Evolutionary conservation across 768 basidiomycete species (phyloP), one percentile per base, ranked within the genome.

Genomic region (Termitomyces sp.): DNA sequence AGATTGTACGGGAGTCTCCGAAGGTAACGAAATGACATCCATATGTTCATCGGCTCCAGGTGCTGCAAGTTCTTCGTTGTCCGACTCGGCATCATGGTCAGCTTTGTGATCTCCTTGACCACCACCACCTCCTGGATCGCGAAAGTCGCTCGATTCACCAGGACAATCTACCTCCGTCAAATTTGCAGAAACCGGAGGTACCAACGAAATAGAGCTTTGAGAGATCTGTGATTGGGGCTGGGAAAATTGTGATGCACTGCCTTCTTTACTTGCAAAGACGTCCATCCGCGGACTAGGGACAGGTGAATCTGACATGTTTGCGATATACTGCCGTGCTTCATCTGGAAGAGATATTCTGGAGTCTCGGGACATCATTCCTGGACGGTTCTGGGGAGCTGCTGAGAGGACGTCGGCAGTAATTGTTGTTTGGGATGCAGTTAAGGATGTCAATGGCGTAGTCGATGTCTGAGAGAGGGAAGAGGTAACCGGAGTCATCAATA

Each of bases 331-430:
- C 61, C 77, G 82, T 16, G 90, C 86, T 68, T 92, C 91, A 55
- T 91, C 88, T 1, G 90, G 87, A 37, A 91, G 76, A 34, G 86
- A 83, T 51, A 87, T 81, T 24, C 81, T 79, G 9, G 88, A 90
- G 51, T 86, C 86, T 55, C 86, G 81, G n/a, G 82, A 81, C 18
- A 75, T 62, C 5, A 66, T 52, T 42, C 72, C 67, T n/a, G 69
- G 68, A 22, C 70, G 69, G 59, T 66, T 66, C 65, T 75, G 75
- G 29, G 64, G 58, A 6, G 73, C 64, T 2, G 72, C 64, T 10
- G 74, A 68, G 0, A 77, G 70, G 62, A 75, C 65, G 64, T 53
- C 57, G 58, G 66, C 56, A 57, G 63, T 44, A 60, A 58, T 61
- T 64, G 56, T 51, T 41, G 56, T 51, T 47, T 69, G 59, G 36